A percentile compares a stretch with the other conserved stretches of the same genome.
These are phyloP conservation scores for Claviceps sp. DNA, from an alignment of 2,329 filamentous ascomycete species.

Conservation along the genomic window DNA sequence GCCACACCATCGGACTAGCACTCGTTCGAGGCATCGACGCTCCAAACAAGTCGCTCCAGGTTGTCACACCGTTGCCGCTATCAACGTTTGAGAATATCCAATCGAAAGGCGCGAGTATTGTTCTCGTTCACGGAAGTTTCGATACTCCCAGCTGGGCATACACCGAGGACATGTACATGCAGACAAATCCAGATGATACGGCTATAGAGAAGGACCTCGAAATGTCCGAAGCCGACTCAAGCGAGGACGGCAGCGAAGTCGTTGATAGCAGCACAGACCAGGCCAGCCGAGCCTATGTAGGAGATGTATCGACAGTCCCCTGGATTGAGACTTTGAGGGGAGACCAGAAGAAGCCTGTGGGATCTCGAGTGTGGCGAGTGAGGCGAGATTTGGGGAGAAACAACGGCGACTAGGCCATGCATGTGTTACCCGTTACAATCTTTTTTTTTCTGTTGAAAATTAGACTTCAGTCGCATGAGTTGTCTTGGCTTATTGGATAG, in stretches of 20 bases:
- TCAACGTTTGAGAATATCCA: constrained; percentile 26
- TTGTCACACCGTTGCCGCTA: constrained; percentile 47
- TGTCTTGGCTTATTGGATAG: too few relatives aligned
- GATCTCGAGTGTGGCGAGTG: constrained; percentile 50
- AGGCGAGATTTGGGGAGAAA: constrained; percentile 44
- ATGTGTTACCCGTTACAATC: neutral
- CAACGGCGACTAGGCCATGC: constrained; percentile 10
- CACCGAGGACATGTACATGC: constrained; percentile 44
- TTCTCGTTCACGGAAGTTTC: constrained; percentile 55
- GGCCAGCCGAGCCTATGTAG: constrained; percentile 6
- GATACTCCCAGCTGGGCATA: constrained; percentile 59
- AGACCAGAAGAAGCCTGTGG: constrained; percentile 40
- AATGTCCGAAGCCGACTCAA: constrained; percentile 21
- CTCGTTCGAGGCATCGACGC: constrained; percentile 58
- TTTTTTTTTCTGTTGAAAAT: neutral
- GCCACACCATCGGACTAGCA: constrained; percentile 47
- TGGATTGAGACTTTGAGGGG: constrained; percentile 47
- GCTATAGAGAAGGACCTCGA: constrained; percentile 16
- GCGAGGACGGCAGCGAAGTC: constrained; percentile 14
- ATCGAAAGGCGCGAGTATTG: constrained; percentile 33
- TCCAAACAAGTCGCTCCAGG: constrained; percentile 38
- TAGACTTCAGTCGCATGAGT: neutral
- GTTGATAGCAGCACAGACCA: constrained; percentile 11
- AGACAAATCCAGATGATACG: constrained; percentile 20
- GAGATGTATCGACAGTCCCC: constrained; percentile 25